Conservation (phyloP, 2,329 filamentous ascomycete species). For the Helminthosporium solani region DNA sequence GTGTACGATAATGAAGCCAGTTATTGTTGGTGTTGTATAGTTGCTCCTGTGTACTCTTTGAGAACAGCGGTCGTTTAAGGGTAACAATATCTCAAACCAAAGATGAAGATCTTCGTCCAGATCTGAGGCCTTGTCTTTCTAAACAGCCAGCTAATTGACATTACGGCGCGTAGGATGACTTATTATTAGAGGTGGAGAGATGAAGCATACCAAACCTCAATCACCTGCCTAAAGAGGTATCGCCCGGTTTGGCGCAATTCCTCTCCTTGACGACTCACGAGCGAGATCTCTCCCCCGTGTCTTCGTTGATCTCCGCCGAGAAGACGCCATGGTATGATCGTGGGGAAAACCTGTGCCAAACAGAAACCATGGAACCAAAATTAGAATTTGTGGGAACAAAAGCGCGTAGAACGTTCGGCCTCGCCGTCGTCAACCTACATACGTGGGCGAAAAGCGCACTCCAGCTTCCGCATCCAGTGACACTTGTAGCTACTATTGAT, state of each 20-base stretch:
- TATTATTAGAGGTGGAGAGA: too few species aligned
- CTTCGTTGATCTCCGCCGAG: neutral
- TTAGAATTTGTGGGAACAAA: neutral
- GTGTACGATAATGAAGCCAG: too few species aligned
- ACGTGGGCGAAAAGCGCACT: neutral
- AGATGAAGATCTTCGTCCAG: too few species aligned
- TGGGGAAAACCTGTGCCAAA: neutral
- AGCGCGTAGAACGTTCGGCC: conserved; percentile 1
- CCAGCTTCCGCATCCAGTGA: conserved; percentile 5
- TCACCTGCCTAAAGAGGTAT: conserved; percentile 5
- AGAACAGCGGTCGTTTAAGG: too few species aligned
- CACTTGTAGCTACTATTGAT: neutral
- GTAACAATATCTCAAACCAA: too few species aligned
- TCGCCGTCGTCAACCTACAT: neutral
- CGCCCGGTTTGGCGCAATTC: neutral
- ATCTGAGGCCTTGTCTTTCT: too few species aligned
- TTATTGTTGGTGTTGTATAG: too few species aligned
- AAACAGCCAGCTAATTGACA: too few species aligned
- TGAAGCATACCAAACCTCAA: neutral
- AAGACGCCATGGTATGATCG: neutral
- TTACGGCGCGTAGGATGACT: too few species aligned
- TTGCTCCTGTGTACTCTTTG: too few species aligned
- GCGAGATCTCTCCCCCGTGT: conserved; percentile 4
- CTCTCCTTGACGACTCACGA: conserved; percentile 9
- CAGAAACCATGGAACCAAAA: neutral